Evolutionary conservation across 176 grass and related monocot genomes (phyloP), one percentile per base, ranked within the genome.

Genomic region (Zizania latifolia): DNA sequence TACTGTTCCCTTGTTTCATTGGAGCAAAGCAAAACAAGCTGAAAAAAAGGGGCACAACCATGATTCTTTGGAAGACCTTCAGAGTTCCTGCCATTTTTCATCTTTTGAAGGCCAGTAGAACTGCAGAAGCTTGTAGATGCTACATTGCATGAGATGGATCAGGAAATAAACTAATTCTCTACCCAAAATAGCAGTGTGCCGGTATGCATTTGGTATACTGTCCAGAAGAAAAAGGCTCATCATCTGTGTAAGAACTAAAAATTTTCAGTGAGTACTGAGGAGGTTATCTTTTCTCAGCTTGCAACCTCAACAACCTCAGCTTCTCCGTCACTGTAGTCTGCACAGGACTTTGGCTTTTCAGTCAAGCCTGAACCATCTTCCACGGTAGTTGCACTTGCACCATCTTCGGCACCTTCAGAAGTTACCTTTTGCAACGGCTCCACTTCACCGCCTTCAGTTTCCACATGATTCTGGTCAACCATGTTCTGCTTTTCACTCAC

Each of bases 281-380:
- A 76, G 27, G 61, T 39, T 43, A 21, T 8, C 14, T 40, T 40
- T 77, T 64, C 58, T 97, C 58, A 89, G 77, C 81, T 83, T 44
- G 81, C 78, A 44, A 90, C 78, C 81, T 89, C 90, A 84, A 87
- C 78, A 31, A 68, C 65, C 59, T 97, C 86, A 33, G 71, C 78
- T 83, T 97, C 90, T 70, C 85, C 70, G 39, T 97, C 90, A 24
- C 93, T 89, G 64, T 86, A 90, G 66, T 92, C 93, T 58, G 90
- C 87, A 86, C 87, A 96, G 50, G 79, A 87, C 83, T 92, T 89
- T 22, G 67, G 55, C 34, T 92, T 82, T 68, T 89, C 90, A 55
- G 54, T 75, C 58, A 74, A 32, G n/a, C 19, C 71, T 19, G 57
- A 59, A 59, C 23, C 71, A 74, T 74, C 35, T 41, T 40, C 39